These are phyloP conservation scores for Anisogramma anomala DNA, from an alignment of 2,329 filamentous ascomycete species.

Conservation along the genomic window DNA sequence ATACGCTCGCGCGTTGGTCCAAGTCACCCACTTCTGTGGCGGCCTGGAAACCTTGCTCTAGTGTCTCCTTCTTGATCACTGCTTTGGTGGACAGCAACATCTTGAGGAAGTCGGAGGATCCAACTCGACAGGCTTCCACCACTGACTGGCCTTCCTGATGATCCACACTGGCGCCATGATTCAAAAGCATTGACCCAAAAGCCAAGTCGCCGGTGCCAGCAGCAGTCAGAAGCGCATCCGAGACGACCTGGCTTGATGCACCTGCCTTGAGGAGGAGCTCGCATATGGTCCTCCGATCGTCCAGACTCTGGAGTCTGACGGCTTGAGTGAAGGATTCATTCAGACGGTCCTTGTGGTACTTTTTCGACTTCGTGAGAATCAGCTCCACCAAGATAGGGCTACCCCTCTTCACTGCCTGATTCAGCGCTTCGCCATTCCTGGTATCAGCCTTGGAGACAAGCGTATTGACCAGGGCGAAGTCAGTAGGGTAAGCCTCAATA, in stretches of 20 bases:
- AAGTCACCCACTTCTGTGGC: slow-evolving; percentile 42
- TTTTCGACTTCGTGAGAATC: slow-evolving; percentile 28
- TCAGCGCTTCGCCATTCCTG: slow-evolving; percentile 37
- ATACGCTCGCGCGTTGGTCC: slow-evolving; percentile 35
- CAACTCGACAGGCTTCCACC: slow-evolving; percentile 41
- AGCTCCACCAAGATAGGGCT: slow-evolving; percentile 34
- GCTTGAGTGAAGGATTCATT: slow-evolving; percentile 33
- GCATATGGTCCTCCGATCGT: slow-evolving; percentile 32
- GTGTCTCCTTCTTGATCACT: slow-evolving; percentile 28
- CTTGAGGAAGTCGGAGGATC: slow-evolving; percentile 36
- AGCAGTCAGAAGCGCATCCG: slow-evolving; percentile 38
- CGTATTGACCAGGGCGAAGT: slow-evolving; percentile 35
- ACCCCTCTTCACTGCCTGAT: slow-evolving; percentile 33
- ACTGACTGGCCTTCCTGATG: slow-evolving; percentile 42
- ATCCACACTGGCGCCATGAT: slow-evolving; percentile 39
- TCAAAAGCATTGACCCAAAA: slow-evolving; percentile 38
- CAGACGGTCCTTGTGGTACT: slow-evolving; percentile 28
- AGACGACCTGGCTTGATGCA: slow-evolving; percentile 33
- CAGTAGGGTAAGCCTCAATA: slow-evolving; percentile 35
- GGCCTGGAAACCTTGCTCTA: slow-evolving; percentile 43
- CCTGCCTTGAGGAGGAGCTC: slow-evolving; percentile 34
- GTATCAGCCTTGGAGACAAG: slow-evolving; percentile 37
- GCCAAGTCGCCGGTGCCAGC: slow-evolving; percentile 41
- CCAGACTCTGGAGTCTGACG: slow-evolving; percentile 29
- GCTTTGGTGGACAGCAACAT: slow-evolving; percentile 36